These are phyloP conservation scores for Paramecium sonneborni DNA, from an alignment of 73 alveolate species.

Conservation along the genomic window DNA sequence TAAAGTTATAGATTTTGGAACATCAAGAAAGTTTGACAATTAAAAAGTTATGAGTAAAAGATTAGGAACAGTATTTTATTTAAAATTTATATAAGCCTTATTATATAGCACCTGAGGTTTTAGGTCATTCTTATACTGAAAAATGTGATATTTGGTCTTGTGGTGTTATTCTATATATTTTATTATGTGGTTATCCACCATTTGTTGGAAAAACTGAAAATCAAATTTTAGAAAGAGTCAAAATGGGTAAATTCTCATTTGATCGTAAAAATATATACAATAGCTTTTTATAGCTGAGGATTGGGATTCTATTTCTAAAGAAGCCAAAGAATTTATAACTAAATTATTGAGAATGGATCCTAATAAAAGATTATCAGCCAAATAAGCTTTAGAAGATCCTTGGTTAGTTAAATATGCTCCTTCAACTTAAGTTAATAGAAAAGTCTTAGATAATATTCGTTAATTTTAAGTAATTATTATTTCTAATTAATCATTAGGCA, in stretches of 20 bases:
- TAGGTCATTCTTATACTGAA: constrained; percentile 67
- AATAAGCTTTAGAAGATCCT: constrained; percentile 65
- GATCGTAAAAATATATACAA: not conserved
- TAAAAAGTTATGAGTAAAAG: constrained; percentile 60
- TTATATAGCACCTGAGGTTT: constrained; percentile 76
- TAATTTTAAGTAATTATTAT: constrained; percentile 21
- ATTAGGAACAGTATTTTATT: constrained; percentile 61
- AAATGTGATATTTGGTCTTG: constrained; percentile 81
- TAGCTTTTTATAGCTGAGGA: constrained; percentile 51
- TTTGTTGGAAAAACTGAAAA: constrained; percentile 71
- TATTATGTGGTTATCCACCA: constrained; percentile 74
- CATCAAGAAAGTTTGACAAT: constrained; percentile 68
- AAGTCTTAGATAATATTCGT: constrained; percentile 53
- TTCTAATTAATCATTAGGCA: not conserved
- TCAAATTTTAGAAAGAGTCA: constrained; percentile 67
- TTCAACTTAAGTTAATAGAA: not conserved
- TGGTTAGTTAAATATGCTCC: constrained; percentile 66
- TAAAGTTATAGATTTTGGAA: constrained; percentile 95
- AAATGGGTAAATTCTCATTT: constrained; percentile 56
- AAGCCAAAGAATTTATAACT: constrained; percentile 66
- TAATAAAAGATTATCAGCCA: constrained; percentile 59
- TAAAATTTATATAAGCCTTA: constrained; percentile 4
- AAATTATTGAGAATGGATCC: constrained; percentile 70
- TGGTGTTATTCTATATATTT: constrained; percentile 74
- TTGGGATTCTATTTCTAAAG: constrained; percentile 71